phyloP scores from a whole-genome alignment of 768 basidiomycete genomes.

The Mycena rebaudengoi region DNA sequence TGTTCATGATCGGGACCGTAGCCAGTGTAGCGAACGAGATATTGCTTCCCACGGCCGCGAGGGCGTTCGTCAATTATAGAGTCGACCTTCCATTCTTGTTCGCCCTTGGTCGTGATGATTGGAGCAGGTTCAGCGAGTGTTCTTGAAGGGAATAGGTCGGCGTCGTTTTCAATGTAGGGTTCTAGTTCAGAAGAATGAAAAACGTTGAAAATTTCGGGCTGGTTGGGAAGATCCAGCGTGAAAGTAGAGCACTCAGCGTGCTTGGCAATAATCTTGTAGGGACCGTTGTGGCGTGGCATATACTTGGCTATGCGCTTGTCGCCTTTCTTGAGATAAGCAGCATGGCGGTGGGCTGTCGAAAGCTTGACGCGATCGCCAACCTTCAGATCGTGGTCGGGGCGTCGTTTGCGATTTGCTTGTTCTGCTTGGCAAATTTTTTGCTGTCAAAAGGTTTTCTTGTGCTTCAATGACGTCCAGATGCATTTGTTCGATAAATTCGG shows the following conservation, averaged over 20 bases:
- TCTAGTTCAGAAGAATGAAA: slow-evolving; percentile 45
- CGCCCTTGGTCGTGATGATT: slow-evolving; percentile 27
- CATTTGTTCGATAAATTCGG: slow-evolving; percentile 7
- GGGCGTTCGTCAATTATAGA: slow-evolving; percentile 35
- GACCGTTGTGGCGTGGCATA: slow-evolving; percentile 43
- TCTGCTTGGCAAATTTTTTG: no score
- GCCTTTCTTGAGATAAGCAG: slow-evolving; percentile 38
- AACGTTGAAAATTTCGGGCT: slow-evolving; percentile 32
- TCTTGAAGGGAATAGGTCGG: slow-evolving; percentile 35
- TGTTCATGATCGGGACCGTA: no score
- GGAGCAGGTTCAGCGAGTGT: slow-evolving; percentile 28
- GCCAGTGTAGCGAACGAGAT: no score
- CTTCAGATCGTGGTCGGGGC: slow-evolving; percentile 23
- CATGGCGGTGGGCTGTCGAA: slow-evolving; percentile 31
- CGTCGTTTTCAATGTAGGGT: slow-evolving; percentile 43
- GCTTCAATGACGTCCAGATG: slow-evolving; percentile 32
- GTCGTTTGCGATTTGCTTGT: no score
- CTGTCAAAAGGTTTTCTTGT: slow-evolving; percentile 38
- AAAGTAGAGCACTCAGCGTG: slow-evolving; percentile 28
- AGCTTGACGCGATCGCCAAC: slow-evolving; percentile 40
- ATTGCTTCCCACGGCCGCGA: not conserved
- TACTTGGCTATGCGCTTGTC: slow-evolving; percentile 45
- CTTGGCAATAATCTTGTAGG: slow-evolving; percentile 30
- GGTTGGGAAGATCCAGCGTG: no score
- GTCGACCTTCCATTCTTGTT: slow-evolving; percentile 34